Conservation (phyloP, 768 basidiomycete species). For the Russula olivacea region DNA sequence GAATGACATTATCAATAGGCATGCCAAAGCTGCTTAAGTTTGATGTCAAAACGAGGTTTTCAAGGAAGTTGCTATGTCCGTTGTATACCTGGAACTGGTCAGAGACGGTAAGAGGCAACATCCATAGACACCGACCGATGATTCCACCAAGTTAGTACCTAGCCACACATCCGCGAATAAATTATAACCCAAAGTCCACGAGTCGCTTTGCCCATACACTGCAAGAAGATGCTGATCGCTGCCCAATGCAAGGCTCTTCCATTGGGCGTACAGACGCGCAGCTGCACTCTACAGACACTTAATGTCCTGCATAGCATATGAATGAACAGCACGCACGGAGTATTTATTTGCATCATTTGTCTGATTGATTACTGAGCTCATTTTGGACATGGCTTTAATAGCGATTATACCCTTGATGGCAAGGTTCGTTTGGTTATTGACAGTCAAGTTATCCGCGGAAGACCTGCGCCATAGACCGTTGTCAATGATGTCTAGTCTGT, state of each 20-base stretch:
- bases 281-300: no score
- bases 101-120: background rate
- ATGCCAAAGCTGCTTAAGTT: no score
- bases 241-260: background rate
- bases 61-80: no score
- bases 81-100: no score
- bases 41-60: no score
- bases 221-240: no score
- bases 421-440: conserved; percentile 60
- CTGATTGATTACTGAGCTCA: conserved; percentile 33
- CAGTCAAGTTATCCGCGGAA: conserved; percentile 9
- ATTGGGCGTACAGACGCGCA: no score
- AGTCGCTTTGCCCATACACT: conserved; percentile 20
- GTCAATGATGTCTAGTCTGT: conserved; percentile 30
- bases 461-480: conserved; percentile 15
- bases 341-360: conserved; percentile 26
- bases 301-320: background rate
- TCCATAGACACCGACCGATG: no score
- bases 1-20: background rate
- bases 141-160: no score
- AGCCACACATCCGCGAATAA: no score
- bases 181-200: conserved; percentile 17
- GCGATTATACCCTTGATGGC: conserved; percentile 68
- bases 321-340: conserved; percentile 24
- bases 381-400: conserved; percentile 57